Evolutionary conservation across 192 early-diverging fungal genomes (phyloP), one percentile per base, ranked within the genome.

Genomic region (Funneliformis geosporum): DNA sequence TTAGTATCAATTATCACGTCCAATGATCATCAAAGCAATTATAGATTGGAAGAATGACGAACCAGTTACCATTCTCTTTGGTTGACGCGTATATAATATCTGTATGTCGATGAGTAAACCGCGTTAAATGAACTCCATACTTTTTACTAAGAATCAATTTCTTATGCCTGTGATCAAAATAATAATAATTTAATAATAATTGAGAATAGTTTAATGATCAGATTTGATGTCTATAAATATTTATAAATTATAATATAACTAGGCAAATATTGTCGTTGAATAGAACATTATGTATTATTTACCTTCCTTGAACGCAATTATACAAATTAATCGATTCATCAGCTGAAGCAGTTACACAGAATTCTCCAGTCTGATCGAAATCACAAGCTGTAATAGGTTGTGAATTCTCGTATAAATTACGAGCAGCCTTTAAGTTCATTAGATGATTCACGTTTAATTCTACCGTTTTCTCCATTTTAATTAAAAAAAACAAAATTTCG

Each of bases 271-370:
- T 46, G 2, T 8, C 10, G 11, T 50, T 25, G 9, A 1, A 16
- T 42, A 38, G 10, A 33, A 33, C 33, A 33, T 2, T 33, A 23
- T 6, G n/a, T n/a, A n/a, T 68, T 65, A 88, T 92, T 64, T 87
- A 96, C 95, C 82, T 91, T 87, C 96, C 96, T 38, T 85, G 85
- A 25, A 84, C 73, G 83, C 92, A 92, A 85, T 96, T 92, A 80
- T 97, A 98, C 47, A 99, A 85, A 21, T 91, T 89, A 61, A 99
- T 83, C 62, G 92, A 92, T 79, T 99, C 97, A 85, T 99, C 96
- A 12, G 87, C 85, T 39, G 94, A 92, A 4, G 93, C 87, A 9
- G 95, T 95, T 18, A 97, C 87, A 73, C 92, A 94, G 16, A 90
- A 87, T 23, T 89, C 87, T 1, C 97, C 97, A 4, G 88, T 79